phyloP scores from a whole-genome alignment of 1,139 yeast species.

The Zygoascus sp. region DNA sequence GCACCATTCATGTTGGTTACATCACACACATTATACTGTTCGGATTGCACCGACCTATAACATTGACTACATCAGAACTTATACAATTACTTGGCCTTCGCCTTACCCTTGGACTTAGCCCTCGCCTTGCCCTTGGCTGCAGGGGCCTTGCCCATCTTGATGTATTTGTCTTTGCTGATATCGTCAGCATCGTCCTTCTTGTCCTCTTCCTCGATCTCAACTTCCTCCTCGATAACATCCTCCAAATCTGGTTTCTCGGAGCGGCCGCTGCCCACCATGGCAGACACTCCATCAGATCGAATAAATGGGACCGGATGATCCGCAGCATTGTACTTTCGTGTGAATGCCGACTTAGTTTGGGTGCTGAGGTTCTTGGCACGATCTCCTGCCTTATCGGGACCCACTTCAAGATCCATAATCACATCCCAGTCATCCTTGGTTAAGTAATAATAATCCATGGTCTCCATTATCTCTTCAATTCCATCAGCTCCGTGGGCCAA shows the following conservation, averaged over 20 bases:
- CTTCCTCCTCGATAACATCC: constrained; percentile 55
- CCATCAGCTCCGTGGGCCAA: constrained; percentile 54
- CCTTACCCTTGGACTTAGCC: constrained; percentile 20
- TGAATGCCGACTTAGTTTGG: constrained; percentile 74
- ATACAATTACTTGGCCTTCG: constrained; percentile 22
- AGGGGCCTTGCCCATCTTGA: constrained; percentile 44
- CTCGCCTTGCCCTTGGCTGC: constrained; percentile 25
- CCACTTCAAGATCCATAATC: constrained; percentile 76
- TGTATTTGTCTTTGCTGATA: constrained; percentile 53
- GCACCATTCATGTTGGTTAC: neutral
- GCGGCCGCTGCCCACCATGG: constrained; percentile 8
- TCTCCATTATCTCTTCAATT: constrained; percentile 55
- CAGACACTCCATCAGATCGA: constrained; percentile 52
- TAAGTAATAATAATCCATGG: constrained; percentile 78
- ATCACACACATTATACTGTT: too few species aligned
- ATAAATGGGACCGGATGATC: constrained; percentile 86
- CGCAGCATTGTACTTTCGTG: constrained; percentile 69
- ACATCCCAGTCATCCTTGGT: constrained; percentile 92
- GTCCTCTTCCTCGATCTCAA: constrained; percentile 50
- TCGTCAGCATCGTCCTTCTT: constrained; percentile 39
- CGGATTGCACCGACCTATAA: too few species aligned
- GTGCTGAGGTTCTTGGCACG: constrained; percentile 64
- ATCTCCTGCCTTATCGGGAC: constrained; percentile 36
- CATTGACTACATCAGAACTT: too few species aligned
- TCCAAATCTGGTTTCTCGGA: constrained; percentile 51